Conservation (phyloP, 2,329 filamentous ascomycete genomes). For the Rachicladosporium sp. region DNA sequence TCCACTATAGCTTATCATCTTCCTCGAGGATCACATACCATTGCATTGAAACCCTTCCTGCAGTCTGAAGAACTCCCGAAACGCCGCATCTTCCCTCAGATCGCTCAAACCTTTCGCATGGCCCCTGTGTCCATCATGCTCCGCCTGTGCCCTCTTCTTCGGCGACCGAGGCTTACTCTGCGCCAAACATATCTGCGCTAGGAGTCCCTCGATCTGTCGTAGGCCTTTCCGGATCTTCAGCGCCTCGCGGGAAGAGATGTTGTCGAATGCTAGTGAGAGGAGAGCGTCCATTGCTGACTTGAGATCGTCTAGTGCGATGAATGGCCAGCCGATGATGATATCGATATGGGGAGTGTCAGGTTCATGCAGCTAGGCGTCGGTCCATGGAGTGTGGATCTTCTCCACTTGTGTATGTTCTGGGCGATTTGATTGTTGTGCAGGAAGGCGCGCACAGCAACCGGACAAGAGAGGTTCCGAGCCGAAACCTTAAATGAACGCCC, state of each 20-base stretch:
- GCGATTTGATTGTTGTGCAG: no score
- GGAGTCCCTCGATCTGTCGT: slow-evolving; percentile 82
- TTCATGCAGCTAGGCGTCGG: no score
- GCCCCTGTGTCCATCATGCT: slow-evolving; percentile 5
- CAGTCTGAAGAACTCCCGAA: slow-evolving; percentile 89
- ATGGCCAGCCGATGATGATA: no score
- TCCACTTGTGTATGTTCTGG: no score
- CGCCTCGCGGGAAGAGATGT: slow-evolving; percentile 83
- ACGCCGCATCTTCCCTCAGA: slow-evolving; percentile 71
- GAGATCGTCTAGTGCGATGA: not conserved
- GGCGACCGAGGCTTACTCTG: slow-evolving; percentile 21
- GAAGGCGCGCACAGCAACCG: no score
- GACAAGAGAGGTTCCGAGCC: no score
- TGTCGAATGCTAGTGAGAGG: slow-evolving; percentile 87
- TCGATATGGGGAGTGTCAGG: no score
- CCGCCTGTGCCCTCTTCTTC: slow-evolving; percentile 26
- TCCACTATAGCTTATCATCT: not conserved
- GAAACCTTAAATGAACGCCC: no score
- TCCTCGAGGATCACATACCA: slow-evolving; percentile 31
- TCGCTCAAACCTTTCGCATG: slow-evolving; percentile 51
- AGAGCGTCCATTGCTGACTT: slow-evolving; percentile 65
- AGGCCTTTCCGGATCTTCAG: slow-evolving; percentile 86
- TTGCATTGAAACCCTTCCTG: slow-evolving; percentile 99
- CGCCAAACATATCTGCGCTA: slow-evolving; percentile 87
- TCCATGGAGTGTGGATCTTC: no score